These are phyloP conservation scores for Monotropa hypopitys DNA, from an alignment of 179 eudicot species.

Conservation along the genomic window DNA sequence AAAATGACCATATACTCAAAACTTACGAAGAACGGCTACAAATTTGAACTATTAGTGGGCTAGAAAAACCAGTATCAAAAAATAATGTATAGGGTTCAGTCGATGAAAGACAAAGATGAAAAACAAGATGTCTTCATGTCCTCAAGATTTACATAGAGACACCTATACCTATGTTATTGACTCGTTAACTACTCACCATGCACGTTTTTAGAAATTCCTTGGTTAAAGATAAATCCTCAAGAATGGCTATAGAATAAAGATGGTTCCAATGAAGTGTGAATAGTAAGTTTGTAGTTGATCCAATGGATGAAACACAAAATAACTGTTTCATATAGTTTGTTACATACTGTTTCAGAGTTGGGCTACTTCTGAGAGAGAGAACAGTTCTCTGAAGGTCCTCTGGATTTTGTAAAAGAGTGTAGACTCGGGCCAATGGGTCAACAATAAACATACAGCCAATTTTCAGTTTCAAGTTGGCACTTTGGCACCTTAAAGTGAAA, in stretches of 20 bases:
- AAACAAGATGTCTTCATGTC: not conserved
- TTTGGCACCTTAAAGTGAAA: not conserved
- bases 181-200: not conserved
- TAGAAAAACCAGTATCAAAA: not conserved
- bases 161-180: not conserved
- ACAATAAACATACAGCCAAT: not conserved
- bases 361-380: not conserved
- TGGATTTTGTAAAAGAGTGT: not conserved
- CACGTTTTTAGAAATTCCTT: not conserved
- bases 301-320: not conserved
- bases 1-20: not conserved
- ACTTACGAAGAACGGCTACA: not conserved
- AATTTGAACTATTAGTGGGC: not conserved
- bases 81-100: not conserved
- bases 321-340: not conserved
- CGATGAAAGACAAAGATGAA: not conserved
- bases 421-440: not conserved
- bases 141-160: not conserved
- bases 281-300: not conserved
- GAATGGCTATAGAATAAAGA: not conserved
- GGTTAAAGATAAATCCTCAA: not conserved
- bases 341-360: not conserved
- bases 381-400: not conserved
- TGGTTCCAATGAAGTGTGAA: not conserved
- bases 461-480: not conserved